Base-by-base conservation (phyloP, 164 flowering plant species). In the Nelumbo lutea region DNA sequence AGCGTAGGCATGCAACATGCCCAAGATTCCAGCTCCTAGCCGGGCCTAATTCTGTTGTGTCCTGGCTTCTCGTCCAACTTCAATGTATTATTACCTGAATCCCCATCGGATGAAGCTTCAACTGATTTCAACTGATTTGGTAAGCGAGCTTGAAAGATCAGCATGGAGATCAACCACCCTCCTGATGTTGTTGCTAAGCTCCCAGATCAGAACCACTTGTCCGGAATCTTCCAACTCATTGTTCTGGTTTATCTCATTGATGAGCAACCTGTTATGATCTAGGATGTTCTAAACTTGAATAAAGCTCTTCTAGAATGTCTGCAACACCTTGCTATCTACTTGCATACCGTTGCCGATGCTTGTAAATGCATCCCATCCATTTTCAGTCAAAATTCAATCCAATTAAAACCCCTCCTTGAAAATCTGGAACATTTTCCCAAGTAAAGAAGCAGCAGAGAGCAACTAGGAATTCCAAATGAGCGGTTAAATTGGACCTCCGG, bases 181-280 rank as follows among this genome's bases (percentile, higher is more conserved):
- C 56, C 83, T 79, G 67, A 87, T 87, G 56, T 87, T 87, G 76
- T 83, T 87, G 77, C 85, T 87, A 60, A 87, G 85, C 76, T 87
- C 91, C 75, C 80, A 73, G n/a, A 87, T 85, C 48, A 87, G 67
- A 66, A 86, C 89, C 66, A 85, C 89, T 87, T 87, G 72, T 87
- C 85, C 13, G 91, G 89, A 62, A 81, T 73, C 61, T 81, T 83
- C 43, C 27, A 89, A 83, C 77, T 85, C 91, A 59, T 87, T 89
- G 52, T 87, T 87, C 74, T 83, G 87, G 72, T 87, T 87, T 45
- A 87, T 87, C 80, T 87, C 87, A 71, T 82, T 85, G 77, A 87
- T 87, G 9, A 87, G 79, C 66, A 87, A 44, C 75, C 87, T 73
- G 72, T 87, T 87, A 62, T 85, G 89, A 70, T 87, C 91, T 69